Percentiles rank a stretch among this genome's conserved stretches.
These are phyloP conservation scores for Castanospermum australe DNA, from an alignment of 306 rosid species.

Conservation along the genomic window DNA sequence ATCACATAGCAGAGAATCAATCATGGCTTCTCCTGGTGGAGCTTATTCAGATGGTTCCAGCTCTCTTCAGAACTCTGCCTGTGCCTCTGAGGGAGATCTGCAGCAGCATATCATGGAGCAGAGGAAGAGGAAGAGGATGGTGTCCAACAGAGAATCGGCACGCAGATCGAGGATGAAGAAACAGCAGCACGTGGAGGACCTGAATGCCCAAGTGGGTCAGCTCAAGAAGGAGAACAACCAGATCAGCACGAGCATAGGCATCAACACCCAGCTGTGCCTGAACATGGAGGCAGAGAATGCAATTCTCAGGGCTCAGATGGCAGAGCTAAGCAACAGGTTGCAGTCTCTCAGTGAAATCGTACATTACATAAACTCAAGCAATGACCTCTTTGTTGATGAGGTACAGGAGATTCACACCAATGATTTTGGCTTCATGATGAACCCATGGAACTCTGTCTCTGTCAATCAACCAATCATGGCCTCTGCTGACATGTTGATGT, in stretches of 20 bases:
- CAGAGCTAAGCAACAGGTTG: constrained; percentile 66
- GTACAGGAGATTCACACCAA: constrained; percentile 19
- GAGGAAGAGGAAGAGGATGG: constrained; percentile 87
- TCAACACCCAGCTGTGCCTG: constrained; percentile 45
- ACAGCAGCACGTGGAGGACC: constrained; percentile 65
- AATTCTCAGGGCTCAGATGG: constrained; percentile 70
- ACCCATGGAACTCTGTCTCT: constrained; percentile 36
- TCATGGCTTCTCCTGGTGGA: constrained; percentile 47
- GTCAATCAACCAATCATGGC: constrained; percentile 51
- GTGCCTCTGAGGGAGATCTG: constrained; percentile 55
- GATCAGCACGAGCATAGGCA: constrained; percentile 42
- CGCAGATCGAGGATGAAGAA: constrained; percentile 75
- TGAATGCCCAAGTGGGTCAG: constrained; percentile 39
- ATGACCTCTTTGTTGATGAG: background rate
- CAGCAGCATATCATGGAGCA: constrained; percentile 50
- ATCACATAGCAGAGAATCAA: no score
- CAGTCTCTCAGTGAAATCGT: constrained; percentile 68
- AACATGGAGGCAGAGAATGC: constrained; percentile 74
- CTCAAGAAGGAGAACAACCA: constrained; percentile 58
- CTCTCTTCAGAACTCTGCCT: constrained; percentile 44
- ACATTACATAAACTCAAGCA: constrained; percentile 48
- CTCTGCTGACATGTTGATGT: constrained; percentile 42
- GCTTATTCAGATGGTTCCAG: constrained; percentile 48
- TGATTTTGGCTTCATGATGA: constrained; percentile 40
- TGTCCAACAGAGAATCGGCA: constrained; percentile 82